Base-by-base conservation (phyloP, 2,329 filamentous ascomycete genomes). In the Xylaria sp. region DNA sequence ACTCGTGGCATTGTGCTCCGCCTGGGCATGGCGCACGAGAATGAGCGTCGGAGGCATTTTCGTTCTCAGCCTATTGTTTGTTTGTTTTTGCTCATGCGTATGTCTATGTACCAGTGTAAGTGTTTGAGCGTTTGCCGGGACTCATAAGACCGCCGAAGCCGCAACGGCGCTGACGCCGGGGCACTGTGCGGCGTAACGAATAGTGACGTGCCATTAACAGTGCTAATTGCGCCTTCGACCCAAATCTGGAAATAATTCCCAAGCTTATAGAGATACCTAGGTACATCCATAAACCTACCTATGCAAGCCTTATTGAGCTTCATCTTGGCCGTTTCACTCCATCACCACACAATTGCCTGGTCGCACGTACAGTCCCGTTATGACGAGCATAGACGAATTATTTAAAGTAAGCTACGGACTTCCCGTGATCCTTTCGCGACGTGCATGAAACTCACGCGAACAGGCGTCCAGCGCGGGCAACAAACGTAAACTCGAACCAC, bases 11-110 rank as follows among this genome's bases (percentile, higher is more conserved):
- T 89, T 89, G 77, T 89, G 87, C n/a, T 83, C 75, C 9, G 84
- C 87, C 80, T 98, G 93, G 17, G 93, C 95, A 85, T 98, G 95
- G 74, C 95, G 92, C 76, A 97, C 90, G 76, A 98, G 85, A 73
- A 98, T 92, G 68, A 97, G 74, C 0, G 82, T 87, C 0, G 86
- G 86, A 60, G 86, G 76, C 86, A 88, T 88, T 42, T 57, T 46
- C 3, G 36, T 10, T 7, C 26, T 33, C 15, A 7, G 4, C 15
- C 3, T 53, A 53, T n/a, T 13, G 1, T 1, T 11, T 36, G 9
- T 13, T 38, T 11, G 11, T 38, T 38, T 33, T 33, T 33, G 33
- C 3, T 38, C 13, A 10, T 38, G 36, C 36, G 10, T 38, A 13
- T 33, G 33, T 33, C 10, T n/a, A 54, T 33, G 31, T 54, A 20